Evolutionary conservation across 176 grass and related monocot genomes (phyloP).

Genomic region (Oryza rufipogon): DNA sequence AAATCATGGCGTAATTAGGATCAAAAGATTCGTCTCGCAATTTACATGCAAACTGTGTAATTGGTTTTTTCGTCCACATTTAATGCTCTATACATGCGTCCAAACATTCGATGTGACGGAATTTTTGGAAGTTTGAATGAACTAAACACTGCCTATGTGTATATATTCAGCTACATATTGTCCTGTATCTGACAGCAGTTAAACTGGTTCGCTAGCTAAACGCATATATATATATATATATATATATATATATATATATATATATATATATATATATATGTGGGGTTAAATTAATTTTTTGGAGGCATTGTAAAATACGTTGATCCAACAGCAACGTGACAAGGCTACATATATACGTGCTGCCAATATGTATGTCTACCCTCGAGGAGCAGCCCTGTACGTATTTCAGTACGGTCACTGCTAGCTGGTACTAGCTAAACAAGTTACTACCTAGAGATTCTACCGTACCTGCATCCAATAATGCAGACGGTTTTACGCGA

Average conservation of each 20-base stretch:
- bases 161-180: too few species aligned
- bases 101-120: too few species aligned
- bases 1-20: too few species aligned
- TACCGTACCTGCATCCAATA: neutral
- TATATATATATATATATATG: too few species aligned
- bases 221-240: too few species aligned
- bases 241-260: too few species aligned
- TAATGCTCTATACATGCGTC: too few species aligned
- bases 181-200: neutral
- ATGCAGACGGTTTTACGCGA: neutral
- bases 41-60: too few species aligned
- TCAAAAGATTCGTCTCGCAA: too few species aligned
- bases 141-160: too few species aligned
- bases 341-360: neutral
- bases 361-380: neutral
- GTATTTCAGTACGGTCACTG: neutral
- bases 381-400: neutral
- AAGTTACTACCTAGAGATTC: neutral
- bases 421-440: neutral
- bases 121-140: too few species aligned
- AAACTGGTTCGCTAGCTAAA: neutral
- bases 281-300: neutral
- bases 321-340: slow-evolving; percentile 19
- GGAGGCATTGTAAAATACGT: neutral
- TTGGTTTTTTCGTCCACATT: too few species aligned